A percentile compares a stretch with the other conserved stretches of the same genome.
Evolutionary conservation across 371 early-diverging fungal species (phyloP).

Genomic region (Syncephalastrum contaminatum): DNA sequence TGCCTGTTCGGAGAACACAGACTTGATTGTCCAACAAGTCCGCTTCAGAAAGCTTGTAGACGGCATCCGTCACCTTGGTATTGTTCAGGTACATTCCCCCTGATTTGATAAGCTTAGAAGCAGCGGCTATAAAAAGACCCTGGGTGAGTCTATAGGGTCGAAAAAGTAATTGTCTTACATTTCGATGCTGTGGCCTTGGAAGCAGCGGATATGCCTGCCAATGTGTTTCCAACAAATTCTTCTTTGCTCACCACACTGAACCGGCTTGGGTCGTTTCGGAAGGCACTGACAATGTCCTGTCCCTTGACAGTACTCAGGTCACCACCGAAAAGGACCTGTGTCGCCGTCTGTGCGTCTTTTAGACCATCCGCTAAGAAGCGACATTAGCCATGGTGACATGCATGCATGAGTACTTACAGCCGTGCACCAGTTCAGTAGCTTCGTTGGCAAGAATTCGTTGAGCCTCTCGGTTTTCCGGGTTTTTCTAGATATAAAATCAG

Average conservation of each 20-base stretch:
- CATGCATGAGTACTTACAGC: constrained; percentile 45
- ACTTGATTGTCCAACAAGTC: constrained; percentile 60
- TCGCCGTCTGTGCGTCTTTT: constrained; percentile 63
- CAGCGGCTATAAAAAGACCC: constrained; percentile 57
- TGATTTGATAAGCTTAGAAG: constrained; percentile 67
- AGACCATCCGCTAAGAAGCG: constrained; percentile 50
- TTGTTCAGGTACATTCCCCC: constrained; percentile 82
- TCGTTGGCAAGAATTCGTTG: constrained; percentile 80
- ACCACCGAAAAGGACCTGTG: constrained; percentile 70
- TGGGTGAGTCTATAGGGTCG: not conserved
- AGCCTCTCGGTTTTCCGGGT: constrained; percentile 70
- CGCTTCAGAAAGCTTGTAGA: constrained; percentile 33
- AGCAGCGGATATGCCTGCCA: constrained; percentile 62
- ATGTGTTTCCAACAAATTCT: constrained; percentile 38
- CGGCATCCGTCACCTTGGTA: constrained; percentile 44
- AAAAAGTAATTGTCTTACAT: constrained; percentile 41
- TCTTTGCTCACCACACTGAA: constrained; percentile 31
- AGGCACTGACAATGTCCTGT: constrained; percentile 68
- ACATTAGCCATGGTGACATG: not conserved
- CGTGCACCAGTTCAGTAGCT: constrained; percentile 90
- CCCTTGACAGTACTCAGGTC: constrained; percentile 43
- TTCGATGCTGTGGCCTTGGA: constrained; percentile 69
- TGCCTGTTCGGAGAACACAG: constrained; percentile 60
- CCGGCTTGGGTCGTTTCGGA: constrained; percentile 60
- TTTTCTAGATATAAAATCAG: constrained; percentile 17